Conservation (phyloP, 768 basidiomycete genomes). For the Wakefieldia striispora region DNA sequence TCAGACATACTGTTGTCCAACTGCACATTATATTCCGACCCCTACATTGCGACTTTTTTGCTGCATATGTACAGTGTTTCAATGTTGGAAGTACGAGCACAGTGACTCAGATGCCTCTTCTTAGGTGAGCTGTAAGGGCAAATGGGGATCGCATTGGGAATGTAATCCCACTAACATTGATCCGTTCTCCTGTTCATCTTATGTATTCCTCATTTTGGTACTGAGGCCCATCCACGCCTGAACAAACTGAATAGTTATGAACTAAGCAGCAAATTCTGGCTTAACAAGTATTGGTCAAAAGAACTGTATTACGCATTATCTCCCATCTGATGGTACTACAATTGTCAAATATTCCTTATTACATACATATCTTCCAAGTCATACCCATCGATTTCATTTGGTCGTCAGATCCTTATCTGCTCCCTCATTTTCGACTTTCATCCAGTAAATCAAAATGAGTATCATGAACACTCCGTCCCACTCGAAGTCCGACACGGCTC, state of each 20-base stretch:
- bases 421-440: too few relatives aligned
- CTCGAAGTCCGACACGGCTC: too few relatives aligned
- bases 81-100: constrained; percentile 14
- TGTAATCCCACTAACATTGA: constrained; percentile 24
- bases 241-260: constrained; percentile 22
- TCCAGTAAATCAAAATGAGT: too few relatives aligned
- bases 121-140: constrained; percentile 15
- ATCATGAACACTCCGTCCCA: too few relatives aligned
- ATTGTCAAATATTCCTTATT: too few relatives aligned
- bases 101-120: constrained; percentile 20
- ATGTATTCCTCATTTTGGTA: constrained; percentile 29
- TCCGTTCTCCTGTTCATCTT: constrained; percentile 25
- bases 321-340: background rate
- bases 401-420: too few relatives aligned
- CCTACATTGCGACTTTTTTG: constrained; percentile 8
- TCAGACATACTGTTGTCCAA: constrained; percentile 17
- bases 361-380: too few relatives aligned
- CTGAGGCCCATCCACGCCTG: constrained; percentile 21
- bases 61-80: constrained; percentile 28
- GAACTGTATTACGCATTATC: constrained; percentile 21
- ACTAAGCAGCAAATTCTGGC: constrained; percentile 21
- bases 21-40: constrained; percentile 15
- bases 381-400: too few relatives aligned
- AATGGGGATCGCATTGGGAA: constrained; percentile 22
- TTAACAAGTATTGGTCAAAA: constrained; percentile 37